Evolutionary conservation across 2,329 filamentous ascomycete species (phyloP).

Genomic region (Alternaria rosae): DNA sequence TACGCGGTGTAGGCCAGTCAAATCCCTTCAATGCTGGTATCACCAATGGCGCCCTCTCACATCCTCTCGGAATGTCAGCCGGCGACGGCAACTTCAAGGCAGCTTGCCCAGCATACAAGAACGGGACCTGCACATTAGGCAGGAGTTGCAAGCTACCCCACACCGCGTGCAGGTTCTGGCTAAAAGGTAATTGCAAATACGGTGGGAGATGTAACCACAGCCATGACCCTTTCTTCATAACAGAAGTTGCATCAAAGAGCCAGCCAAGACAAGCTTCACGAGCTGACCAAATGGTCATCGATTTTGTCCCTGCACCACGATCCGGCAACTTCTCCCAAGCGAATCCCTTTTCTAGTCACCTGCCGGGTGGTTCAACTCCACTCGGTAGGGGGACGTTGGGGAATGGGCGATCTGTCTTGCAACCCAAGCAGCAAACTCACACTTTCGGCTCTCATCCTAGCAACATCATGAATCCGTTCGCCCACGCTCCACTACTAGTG

Average conservation of each 20-base stretch:
- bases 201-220: not conserved
- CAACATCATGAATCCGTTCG: not conserved
- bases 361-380: not conserved
- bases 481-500: not conserved
- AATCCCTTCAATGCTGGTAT: not conserved
- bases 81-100: not conserved
- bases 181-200: not conserved
- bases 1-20: not conserved
- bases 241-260: not conserved
- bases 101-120: slow-evolving; percentile 3
- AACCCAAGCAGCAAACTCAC: not conserved
- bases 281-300: not conserved
- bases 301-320: not conserved
- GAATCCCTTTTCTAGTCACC: not conserved
- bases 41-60: not conserved
- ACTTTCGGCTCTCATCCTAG: not conserved
- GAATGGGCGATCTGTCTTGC: not conserved
- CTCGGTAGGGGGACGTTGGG: not conserved
- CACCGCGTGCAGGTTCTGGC: not conserved
- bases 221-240: slow-evolving; percentile 12
- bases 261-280: not conserved
- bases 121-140: not conserved
- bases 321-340: not conserved
- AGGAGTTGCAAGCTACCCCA: slow-evolving; percentile 1
- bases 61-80: not conserved